phyloP scores from a whole-genome alignment of 768 basidiomycete genomes.

The Artomyces pyxidatus region DNA sequence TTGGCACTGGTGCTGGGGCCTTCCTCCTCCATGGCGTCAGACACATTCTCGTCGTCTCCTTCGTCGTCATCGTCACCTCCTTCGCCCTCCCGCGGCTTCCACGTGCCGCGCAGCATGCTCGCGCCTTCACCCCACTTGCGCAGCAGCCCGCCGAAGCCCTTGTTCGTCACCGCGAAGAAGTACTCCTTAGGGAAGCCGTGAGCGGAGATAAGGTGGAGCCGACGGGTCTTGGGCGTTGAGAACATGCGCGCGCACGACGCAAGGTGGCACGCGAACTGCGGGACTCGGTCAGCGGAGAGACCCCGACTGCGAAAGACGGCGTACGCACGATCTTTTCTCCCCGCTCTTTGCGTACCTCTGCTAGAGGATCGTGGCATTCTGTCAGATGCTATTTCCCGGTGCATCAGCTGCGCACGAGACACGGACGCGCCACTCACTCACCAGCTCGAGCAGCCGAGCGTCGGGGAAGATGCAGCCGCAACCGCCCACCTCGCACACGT shows the following conservation, averaged over 20 bases:
- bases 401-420: no score
- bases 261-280: slow-evolving; percentile 76
- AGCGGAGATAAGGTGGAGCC: slow-evolving; percentile 73
- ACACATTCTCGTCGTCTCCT: slow-evolving; percentile 8
- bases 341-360: slow-evolving; percentile 64
- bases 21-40: slow-evolving; percentile 4
- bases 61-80: slow-evolving; percentile 21
- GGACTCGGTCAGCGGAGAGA: not conserved
- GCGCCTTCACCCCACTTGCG: slow-evolving; percentile 80
- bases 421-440: slow-evolving; percentile 37
- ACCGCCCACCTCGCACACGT: slow-evolving; percentile 61
- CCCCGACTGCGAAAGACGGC: slow-evolving; percentile 7
- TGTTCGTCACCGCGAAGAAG: slow-evolving; percentile 88
- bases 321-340: slow-evolving; percentile 77
- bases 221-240: slow-evolving; percentile 61
- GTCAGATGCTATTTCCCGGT: slow-evolving; percentile 86
- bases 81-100: slow-evolving; percentile 43
- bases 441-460: slow-evolving; percentile 66
- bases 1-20: not conserved
- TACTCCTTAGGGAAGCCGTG: slow-evolving; percentile 86
- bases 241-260: slow-evolving; percentile 52
- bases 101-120: slow-evolving; percentile 65
- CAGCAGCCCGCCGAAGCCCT: slow-evolving; percentile 75
- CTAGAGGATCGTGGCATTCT: slow-evolving; percentile 83
- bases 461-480: slow-evolving; percentile 87